Percentiles rank a stretch among this genome's conserved stretches.
phyloP scores from a whole-genome alignment of 441 rosid species.

The Gossypium laxum region DNA sequence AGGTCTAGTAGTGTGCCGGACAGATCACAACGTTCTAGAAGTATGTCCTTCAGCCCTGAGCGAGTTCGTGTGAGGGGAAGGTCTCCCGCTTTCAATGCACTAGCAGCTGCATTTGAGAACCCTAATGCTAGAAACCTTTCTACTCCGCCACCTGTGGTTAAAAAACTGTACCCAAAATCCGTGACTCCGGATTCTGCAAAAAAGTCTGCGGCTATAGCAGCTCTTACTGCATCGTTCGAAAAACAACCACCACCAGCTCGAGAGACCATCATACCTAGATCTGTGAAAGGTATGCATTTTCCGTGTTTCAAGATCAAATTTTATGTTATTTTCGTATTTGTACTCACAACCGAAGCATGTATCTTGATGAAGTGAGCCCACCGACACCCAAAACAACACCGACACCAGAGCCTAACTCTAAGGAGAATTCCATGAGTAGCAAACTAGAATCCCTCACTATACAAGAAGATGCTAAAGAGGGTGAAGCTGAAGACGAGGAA shows the following conservation, averaged over 20 bases:
- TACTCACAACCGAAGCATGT: constrained; percentile 7
- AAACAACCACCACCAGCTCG: constrained; percentile 46
- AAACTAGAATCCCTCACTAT: constrained; percentile 67
- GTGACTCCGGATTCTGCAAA: constrained; percentile 63
- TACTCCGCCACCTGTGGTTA: constrained; percentile 84
- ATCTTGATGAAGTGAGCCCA: constrained; percentile 38
- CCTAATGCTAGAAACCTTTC: constrained; percentile 76
- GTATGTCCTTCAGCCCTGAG: constrained; percentile 90
- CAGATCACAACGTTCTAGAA: constrained; percentile 93
- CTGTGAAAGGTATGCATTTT: constrained; percentile 50
- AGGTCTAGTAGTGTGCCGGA: constrained; percentile 68
- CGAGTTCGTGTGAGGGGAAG: constrained; percentile 93
- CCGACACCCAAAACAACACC: constrained; percentile 36
- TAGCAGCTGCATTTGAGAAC: constrained; percentile 89
- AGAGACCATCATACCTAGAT: constrained; percentile 51
- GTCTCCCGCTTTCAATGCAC: constrained; percentile 95
- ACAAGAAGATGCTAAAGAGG: constrained; percentile 77
- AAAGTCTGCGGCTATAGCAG: constrained; percentile 63
- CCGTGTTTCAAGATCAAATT: neutral
- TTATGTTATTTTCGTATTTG: neutral
- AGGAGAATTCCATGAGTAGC: constrained; percentile 50
- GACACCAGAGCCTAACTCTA: constrained; percentile 37
- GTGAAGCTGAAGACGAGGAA: constrained; percentile 78
- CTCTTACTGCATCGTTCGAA: constrained; percentile 60
- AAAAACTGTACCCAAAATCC: constrained; percentile 84